phyloP scores from a whole-genome alignment of 2,329 filamentous ascomycete genomes.

The Thermothelomyces thermophilus region DNA sequence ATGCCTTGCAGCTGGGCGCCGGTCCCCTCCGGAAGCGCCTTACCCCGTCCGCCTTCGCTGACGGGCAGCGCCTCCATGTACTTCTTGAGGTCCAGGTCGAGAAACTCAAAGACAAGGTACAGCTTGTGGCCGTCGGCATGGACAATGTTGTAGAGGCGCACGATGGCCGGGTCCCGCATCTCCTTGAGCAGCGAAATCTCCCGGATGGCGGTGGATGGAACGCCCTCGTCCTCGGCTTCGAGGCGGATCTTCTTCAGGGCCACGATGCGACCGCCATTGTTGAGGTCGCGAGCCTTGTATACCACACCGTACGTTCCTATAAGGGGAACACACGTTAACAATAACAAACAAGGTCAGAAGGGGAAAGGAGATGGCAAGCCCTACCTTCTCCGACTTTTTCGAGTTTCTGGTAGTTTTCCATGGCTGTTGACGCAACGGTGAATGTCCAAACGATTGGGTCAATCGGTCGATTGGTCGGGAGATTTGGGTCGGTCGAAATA shows the following conservation, averaged over 20 bases:
- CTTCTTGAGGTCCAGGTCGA: conserved; percentile 84
- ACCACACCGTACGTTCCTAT: conserved; percentile 85
- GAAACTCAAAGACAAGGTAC: conserved; percentile 82
- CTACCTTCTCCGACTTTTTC: conserved; percentile 88
- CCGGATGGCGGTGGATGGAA: conserved; percentile 82
- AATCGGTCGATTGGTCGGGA: not conserved
- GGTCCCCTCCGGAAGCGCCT: conserved; percentile 70
- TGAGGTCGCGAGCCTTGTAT: conserved; percentile 81
- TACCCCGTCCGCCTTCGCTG: conserved; percentile 72
- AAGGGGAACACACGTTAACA: conserved; percentile 1
- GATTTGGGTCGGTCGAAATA: too few species aligned
- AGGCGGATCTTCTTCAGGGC: conserved; percentile 89
- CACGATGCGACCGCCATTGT: conserved; percentile 71
- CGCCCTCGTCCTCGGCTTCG: conserved; percentile 85
- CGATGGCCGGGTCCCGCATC: conserved; percentile 84
- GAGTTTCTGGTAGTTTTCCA: conserved; percentile 91
- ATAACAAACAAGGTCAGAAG: not conserved
- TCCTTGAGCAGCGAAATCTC: conserved; percentile 89
- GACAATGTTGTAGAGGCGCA: conserved; percentile 79
- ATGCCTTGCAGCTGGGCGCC: conserved; percentile 56
- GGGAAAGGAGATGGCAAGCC: conserved; percentile 23
- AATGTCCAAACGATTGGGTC: not conserved
- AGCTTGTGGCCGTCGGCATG: conserved; percentile 89
- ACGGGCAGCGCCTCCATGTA: conserved; percentile 87
- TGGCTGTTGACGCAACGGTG: conserved; percentile 31